Evolutionary conservation across 2,329 filamentous ascomycete genomes (phyloP), one percentile per base, ranked within the genome.

Genomic region (Penicillium polonicum): DNA sequence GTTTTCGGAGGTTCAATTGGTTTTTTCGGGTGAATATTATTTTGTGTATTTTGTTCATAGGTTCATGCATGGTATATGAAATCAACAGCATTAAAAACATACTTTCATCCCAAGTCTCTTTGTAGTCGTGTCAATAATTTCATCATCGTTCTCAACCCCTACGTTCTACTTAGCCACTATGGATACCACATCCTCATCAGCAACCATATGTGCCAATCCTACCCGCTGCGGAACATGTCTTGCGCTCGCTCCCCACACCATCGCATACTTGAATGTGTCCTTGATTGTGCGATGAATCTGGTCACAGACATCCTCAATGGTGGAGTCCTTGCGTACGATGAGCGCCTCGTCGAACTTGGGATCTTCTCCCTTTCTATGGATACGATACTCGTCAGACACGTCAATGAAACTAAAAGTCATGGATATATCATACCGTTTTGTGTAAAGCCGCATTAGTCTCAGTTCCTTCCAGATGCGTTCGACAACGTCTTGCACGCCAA

Each of bases 231-330:
- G 94, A 36, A 97, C 83, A 80, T 99, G 95, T 69, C 91, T 87
- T 36, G 94, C 94, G 76, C 93, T 97, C 19, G 92, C 92, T 5
- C 94, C 94, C 95, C 95, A 99, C 0, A 99, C 94, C 65, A 97
- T 78, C 3, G 94, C 95, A 78, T 97, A 97, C 81, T 97, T 99
- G 83, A 97, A 99, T 5, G 92, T 96, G 62, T 99, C 95, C 84
- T 97, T 99, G 65, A 99, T 80, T 27, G 87, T 94, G 61, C 94
- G 83, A 78, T 99, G 94, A 65, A 99, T 90, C 68, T 91, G 87
- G 76, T 99, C 94, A 76, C 94, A 99, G 10, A 99, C 94, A 75
- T 99, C 93, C 78, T 97, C 94, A 70, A 99, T 92, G 13, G 88
- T 91, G 71, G 90, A 91, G 68, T 92, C 90, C 72, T 82, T 87